Evolutionary conservation across 2,329 filamentous ascomycete species (phyloP), one percentile per base, ranked within the genome.

Genomic region (Trichoderma sp.): DNA sequence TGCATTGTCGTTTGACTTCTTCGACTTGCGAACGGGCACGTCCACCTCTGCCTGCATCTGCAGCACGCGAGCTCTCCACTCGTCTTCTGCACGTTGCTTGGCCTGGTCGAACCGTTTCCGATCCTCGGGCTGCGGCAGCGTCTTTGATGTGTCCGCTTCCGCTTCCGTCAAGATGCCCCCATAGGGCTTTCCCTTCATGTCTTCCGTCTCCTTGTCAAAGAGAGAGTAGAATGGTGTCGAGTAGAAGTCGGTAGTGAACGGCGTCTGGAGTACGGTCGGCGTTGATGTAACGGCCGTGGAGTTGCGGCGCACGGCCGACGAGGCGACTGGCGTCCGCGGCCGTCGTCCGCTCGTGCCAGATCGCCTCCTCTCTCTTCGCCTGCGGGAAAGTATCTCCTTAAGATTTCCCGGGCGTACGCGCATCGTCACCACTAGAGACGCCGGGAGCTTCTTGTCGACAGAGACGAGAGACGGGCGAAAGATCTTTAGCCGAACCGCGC

Each of bases 141-240:
- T 98, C 72, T 91, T 91, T 2, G 90, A 88, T 0, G 95, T 99
- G 73, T 98, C 94, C 1, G 93, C 93, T 75, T 99, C 94, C 0
- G 84, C 83, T 76, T 98, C 94, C 0, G 86, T 91, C 30, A 99
- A 82, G 59, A 99, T 96, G 1, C 95, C 95, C 30, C 95, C 95
- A 69, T 98, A 99, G 0, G 95, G 95, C 74, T 97, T 98, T 57
- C 90, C 90, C 75, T 96, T 97, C 45, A 88, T 81, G 72, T 98
- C 93, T 66, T 97, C 93, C 19, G 88, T 88, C 71, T 97, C 94
- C 69, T 91, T 91, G 70, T 97, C 94, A 67, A 90, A 90, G 69
- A 97, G 93, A 0, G 91, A 91, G 71, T 94, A 94, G 73, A 96
- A 94, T 1, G 91, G 90, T 67, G 92, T 90, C 1, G 87, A 87